Base-by-base conservation (phyloP, 129 eudicot species). In the Escallonia rubra region DNA sequence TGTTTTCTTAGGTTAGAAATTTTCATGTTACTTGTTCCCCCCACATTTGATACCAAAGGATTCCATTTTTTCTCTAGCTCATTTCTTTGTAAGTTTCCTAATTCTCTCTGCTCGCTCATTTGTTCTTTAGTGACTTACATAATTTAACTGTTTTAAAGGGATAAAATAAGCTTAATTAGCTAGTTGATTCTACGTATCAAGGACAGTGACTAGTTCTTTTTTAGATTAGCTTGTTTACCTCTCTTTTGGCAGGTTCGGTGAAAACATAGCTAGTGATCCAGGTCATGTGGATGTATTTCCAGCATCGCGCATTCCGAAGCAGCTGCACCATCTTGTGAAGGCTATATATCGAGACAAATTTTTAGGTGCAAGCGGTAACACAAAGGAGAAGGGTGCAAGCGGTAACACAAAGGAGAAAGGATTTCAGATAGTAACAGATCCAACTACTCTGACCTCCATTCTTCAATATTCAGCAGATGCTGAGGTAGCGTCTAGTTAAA, bases 211-310 rank as follows among this genome's bases (percentile, higher is more conserved):
- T 23, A 23, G 34, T 23, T 23, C 34, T 23, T 23, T 23, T 0
- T 23, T 0, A 23, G 34, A 23, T 23, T 23, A 23, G 34, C 34
- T 23, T 23, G 34, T 23, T 23, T 23, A 1, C 23, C 15, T 43
- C 50, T n/a, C 7, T 41, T 70, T 66, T 38, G 63, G 68, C 77
- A 93, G 98, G 88, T 93, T 80, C 69, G 72, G 79, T 76, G 88
- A 87, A 78, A 89, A 93, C 78, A 86, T 93, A 70, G 75, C 73
- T 59, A 79, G 70, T 61, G 98, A 93, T 61, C 98, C 98, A 70
- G 98, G 98, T 68, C 85, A 84, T 52, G 95, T 93, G 82, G 98
- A 93, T 76, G 78, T 90, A 68, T 90, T 80, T 84, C 96, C 96
- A 68, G 86, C 90, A 15, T 86, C 91, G 47, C 82, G 83, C 42